Conservation (phyloP, 1,284 basidiomycete species). For the Irpex sp. region DNA sequence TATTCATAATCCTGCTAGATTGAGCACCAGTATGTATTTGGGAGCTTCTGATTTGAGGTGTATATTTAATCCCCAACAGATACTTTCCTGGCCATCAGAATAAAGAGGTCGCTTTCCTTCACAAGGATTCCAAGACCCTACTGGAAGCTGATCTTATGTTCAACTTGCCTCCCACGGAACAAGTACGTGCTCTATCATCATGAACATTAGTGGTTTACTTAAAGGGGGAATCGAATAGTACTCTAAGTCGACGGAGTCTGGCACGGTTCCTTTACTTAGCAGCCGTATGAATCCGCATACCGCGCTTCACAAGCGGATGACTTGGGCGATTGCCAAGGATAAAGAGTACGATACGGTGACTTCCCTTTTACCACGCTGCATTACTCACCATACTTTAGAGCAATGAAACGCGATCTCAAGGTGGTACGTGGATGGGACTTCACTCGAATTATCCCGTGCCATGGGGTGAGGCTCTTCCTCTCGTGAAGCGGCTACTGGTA, state of each 20-base stretch:
- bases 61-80: slow-evolving; percentile 32
- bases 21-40: slow-evolving; percentile 50
- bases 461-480: slow-evolving; percentile 58
- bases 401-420: slow-evolving; percentile 69
- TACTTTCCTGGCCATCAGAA: slow-evolving; percentile 83
- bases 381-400: slow-evolving; percentile 37
- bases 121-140: slow-evolving; percentile 73
- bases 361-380: neutral
- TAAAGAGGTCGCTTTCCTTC: slow-evolving; percentile 89
- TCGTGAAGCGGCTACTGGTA: neutral
- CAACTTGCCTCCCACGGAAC: slow-evolving; percentile 86
- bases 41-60: neutral
- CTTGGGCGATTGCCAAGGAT: slow-evolving; percentile 50
- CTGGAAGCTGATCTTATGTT: slow-evolving; percentile 88
- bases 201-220: slow-evolving; percentile 10
- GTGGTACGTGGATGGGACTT: slow-evolving; percentile 84
- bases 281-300: slow-evolving; percentile 53
- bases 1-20: slow-evolving; percentile 36
- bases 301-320: slow-evolving; percentile 54
- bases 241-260: slow-evolving; percentile 51
- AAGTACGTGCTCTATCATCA: slow-evolving; percentile 46
- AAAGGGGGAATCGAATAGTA: slow-evolving; percentile 26
- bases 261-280: slow-evolving; percentile 43
- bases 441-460: slow-evolving; percentile 88
- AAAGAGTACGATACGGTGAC: slow-evolving; percentile 43